phyloP scores from a whole-genome alignment of 805 yeast genomes.

The Wickerhamomyces kurtzmanii region DNA sequence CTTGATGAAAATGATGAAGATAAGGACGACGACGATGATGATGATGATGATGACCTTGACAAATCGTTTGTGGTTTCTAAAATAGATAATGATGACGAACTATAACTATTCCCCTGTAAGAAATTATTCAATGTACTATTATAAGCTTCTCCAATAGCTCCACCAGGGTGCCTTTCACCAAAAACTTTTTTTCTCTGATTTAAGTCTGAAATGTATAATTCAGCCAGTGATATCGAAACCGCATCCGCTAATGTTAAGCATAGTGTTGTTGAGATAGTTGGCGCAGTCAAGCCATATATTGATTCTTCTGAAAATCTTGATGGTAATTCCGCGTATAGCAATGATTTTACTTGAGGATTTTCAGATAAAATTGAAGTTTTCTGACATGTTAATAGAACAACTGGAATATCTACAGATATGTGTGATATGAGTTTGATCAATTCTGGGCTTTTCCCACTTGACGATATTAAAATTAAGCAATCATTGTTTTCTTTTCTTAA shows the following conservation, averaged over 20 bases:
- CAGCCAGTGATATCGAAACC: conserved; percentile 62
- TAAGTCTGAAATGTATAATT: conserved; percentile 50
- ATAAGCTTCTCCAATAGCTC: conserved; percentile 65
- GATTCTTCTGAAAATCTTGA: conserved; percentile 42
- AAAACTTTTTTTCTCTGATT: conserved; percentile 44
- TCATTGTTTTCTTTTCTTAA: conserved; percentile 46
- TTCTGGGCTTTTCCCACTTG: conserved; percentile 82
- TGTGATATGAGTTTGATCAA: conserved; percentile 42
- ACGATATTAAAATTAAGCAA: conserved; percentile 55
- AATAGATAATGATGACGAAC: too few species aligned
- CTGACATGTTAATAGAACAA: conserved; percentile 55
- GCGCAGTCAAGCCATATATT: conserved; percentile 75
- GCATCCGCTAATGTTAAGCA: conserved; percentile 74
- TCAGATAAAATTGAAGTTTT: conserved; percentile 44
- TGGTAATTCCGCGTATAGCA: conserved; percentile 59
- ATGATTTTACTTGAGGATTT: conserved; percentile 36
- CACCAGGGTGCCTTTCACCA: conserved; percentile 81
- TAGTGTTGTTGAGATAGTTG: conserved; percentile 76
- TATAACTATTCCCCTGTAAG: too few species aligned
- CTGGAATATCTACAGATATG: conserved; percentile 40
- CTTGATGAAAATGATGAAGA: conserved; percentile 6
- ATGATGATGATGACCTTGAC: conserved; percentile 6
- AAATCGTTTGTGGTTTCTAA: too few species aligned
- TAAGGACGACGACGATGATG: conserved; percentile 21
- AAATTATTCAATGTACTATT: conserved; percentile 2